Base-by-base conservation (phyloP, 2,329 filamentous ascomycete genomes). In the Verticillium alfalfae region DNA sequence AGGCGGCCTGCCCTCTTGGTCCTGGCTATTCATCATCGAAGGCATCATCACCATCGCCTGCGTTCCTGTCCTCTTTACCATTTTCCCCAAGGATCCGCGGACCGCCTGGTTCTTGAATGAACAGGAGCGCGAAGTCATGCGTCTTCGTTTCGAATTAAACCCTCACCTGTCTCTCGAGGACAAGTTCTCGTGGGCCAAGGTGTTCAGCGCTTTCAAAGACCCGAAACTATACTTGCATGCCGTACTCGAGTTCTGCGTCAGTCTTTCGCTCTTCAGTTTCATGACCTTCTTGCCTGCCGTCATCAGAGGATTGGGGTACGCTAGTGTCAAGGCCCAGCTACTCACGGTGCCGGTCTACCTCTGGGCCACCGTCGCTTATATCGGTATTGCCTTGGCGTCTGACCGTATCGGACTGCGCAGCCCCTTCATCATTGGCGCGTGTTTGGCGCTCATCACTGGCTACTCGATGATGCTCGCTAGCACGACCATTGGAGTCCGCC, bases 271-370 rank as follows among this genome's bases (percentile, higher is more conserved):
- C 0, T 85, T 84, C 66, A 83, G 82, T n/a, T 85, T 86, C 69
- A 81, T 78, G 65, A 85, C 82, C 10, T 86, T 86, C 67, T 71
- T 85, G 4, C 84, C 84, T 2, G 79, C 79, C 1, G 86, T 87
- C 65, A 74, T 86, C 57, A 73, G 77, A 52, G 75, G 74, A 37
- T 79, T 85, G 70, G 81, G 82, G 2, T 85, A 83, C 66, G 70
- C 74, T 41, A 76, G 75, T n/a, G 71, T 84, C 22, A 73, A 81
- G 65, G 78, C 79, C 12, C 81, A 86, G 61, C 79, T 81, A 39
- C 72, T 86, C 38, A 85, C 82, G 4, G 81, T 86, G 1, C 84
- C 84, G 0, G 81, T 85, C n/a, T 86, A 83, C 65, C 68, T 83
- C 15, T 78, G 79, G 62, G 82, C 80, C 3, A 80, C 77, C 1